Percentiles rank a stretch among this genome's conserved stretches.
Conservation (phyloP, 768 basidiomycete species). For the Boletus pseudo-olivaceus region DNA sequence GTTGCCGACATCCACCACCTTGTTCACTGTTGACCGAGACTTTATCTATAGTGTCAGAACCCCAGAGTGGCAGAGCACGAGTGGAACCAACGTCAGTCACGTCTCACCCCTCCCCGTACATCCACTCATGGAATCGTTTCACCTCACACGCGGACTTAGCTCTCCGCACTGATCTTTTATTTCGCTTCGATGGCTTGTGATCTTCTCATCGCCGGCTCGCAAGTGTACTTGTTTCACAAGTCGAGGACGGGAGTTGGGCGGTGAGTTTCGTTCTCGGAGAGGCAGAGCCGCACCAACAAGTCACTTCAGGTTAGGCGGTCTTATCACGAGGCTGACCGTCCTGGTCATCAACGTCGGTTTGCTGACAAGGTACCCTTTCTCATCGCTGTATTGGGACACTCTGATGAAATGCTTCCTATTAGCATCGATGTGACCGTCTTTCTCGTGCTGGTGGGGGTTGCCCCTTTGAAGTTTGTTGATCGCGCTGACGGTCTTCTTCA, state of each 20-base stretch:
- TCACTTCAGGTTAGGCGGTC: slow-evolving; percentile 26
- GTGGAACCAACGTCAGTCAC: slow-evolving; percentile 29
- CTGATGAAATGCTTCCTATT: neutral
- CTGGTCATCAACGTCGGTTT: slow-evolving; percentile 36
- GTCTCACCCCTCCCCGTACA: neutral
- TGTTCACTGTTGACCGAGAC: neutral
- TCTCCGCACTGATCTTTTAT: slow-evolving; percentile 32
- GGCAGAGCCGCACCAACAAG: neutral
- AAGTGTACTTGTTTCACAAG: slow-evolving; percentile 32
- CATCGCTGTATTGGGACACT: neutral
- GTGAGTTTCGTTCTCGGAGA: slow-evolving; percentile 10
- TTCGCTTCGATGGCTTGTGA: slow-evolving; percentile 34
- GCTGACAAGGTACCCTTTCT: slow-evolving; percentile 30
- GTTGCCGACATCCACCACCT: neutral
- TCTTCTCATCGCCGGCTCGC: slow-evolving; percentile 32
- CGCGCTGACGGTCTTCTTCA: slow-evolving; percentile 8
- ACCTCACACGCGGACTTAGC: slow-evolving; percentile 10
- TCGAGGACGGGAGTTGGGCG: slow-evolving; percentile 30
- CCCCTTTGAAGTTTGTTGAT: neutral
- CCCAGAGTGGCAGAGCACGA: slow-evolving; percentile 33
- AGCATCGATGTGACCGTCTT: slow-evolving; percentile 31
- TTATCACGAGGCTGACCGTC: slow-evolving; percentile 32
- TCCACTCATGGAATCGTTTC: neutral
- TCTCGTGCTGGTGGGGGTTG: slow-evolving; percentile 21
- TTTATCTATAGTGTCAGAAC: slow-evolving; percentile 19